phyloP scores from a whole-genome alignment of 495 filamentous ascomycete genomes.

The Jackrogersella multiformis region DNA sequence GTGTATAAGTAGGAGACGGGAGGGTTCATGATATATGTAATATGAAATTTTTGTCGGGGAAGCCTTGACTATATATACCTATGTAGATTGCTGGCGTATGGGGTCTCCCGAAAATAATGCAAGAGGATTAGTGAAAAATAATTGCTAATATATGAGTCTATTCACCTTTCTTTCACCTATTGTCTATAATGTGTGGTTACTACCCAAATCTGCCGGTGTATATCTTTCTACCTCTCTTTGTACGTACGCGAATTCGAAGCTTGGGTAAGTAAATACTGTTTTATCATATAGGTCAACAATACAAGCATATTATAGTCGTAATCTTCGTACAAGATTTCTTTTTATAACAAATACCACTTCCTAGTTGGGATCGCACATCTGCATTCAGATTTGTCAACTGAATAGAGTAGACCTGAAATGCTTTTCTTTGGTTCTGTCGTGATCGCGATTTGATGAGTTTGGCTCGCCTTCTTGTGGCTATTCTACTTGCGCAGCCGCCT shows the following conservation, averaged over 20 bases:
- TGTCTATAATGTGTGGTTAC: too few species aligned
- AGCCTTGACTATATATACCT: too few species aligned
- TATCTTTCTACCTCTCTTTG: not conserved
- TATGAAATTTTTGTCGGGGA: slow-evolving; percentile 7
- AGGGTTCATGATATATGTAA: slow-evolving; percentile 6
- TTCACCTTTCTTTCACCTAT: not conserved
- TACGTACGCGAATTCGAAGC: too few species aligned
- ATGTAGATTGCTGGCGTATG: not conserved
- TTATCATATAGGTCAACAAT: not conserved
- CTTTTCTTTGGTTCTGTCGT: slow-evolving; percentile 19
- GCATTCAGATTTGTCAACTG: slow-evolving; percentile 22
- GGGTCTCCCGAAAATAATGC: not conserved
- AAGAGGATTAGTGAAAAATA: not conserved
- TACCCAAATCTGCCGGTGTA: too few species aligned
- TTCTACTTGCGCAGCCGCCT: slow-evolving; percentile 7
- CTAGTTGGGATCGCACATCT: not conserved
- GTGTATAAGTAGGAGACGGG: slow-evolving; percentile 8
- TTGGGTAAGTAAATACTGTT: not conserved
- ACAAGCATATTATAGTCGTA: not conserved
- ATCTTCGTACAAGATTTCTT: not conserved
- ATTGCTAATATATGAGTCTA: too few species aligned
- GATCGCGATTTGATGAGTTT: slow-evolving; percentile 12
- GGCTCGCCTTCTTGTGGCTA: slow-evolving; percentile 18
- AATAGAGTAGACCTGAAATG: slow-evolving; percentile 22
- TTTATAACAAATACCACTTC: not conserved